Percentiles rank a stretch among this genome's conserved stretches.
Evolutionary conservation across 2,329 filamentous ascomycete species (phyloP).

Genomic region (Aureobasidium melanogenum): DNA sequence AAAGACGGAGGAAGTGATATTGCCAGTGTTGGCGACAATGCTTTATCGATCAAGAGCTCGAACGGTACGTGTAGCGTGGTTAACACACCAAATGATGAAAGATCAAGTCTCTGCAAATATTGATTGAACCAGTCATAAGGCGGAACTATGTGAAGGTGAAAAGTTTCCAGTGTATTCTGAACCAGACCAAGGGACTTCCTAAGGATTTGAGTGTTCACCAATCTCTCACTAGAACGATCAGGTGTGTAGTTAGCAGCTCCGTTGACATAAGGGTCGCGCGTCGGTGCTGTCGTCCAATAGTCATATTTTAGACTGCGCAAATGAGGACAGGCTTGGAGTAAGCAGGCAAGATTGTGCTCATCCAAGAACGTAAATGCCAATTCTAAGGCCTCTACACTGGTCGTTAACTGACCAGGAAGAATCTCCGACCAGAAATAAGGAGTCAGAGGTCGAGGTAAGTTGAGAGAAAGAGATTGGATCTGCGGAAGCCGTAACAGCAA

Average conservation of each 20-base stretch:
- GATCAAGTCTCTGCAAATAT: neutral
- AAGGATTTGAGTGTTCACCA: neutral
- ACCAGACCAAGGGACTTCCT: neutral
- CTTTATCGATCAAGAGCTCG: neutral
- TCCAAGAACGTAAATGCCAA: neutral
- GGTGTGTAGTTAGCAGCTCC: neutral
- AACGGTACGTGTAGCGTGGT: neutral
- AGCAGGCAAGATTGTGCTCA: neutral
- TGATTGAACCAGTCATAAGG: neutral
- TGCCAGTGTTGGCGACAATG: neutral
- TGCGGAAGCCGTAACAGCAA: neutral
- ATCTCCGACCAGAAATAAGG: neutral
- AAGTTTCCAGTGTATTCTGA: neutral
- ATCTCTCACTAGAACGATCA: neutral
- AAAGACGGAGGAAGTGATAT: neutral
- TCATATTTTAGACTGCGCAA: neutral
- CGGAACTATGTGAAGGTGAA: neutral
- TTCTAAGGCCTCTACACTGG: neutral
- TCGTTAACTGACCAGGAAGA: neutral
- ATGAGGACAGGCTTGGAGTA: neutral
- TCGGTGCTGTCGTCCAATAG: neutral
- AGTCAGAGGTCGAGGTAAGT: neutral
- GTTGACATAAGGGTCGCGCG: neutral
- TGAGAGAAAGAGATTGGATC: neutral
- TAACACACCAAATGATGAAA: neutral